phyloP scores from a whole-genome alignment of 1,284 basidiomycete species.

The Sphaerobolus stellatus region DNA sequence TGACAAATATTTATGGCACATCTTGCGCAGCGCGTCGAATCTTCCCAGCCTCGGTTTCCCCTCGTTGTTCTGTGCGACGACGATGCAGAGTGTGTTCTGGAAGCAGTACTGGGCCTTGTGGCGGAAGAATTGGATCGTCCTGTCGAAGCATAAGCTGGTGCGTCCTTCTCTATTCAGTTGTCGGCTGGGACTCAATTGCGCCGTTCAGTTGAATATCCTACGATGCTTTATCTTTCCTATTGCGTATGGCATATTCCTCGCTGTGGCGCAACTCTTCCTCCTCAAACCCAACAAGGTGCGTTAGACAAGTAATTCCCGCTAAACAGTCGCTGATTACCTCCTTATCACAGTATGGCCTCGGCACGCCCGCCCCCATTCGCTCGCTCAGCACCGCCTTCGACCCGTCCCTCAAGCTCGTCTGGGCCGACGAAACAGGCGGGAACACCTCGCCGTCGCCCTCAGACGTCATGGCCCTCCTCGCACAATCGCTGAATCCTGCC shows the following conservation, averaged over 20 bases:
- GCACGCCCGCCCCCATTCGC: constrained; percentile 51
- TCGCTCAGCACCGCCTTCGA: constrained; percentile 52
- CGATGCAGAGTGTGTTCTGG: constrained; percentile 51
- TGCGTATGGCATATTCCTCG: constrained; percentile 67
- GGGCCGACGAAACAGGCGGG: constrained; percentile 61
- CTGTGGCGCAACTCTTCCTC: constrained; percentile 60
- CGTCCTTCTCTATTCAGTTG: constrained; percentile 26
- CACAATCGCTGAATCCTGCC: constrained; percentile 43
- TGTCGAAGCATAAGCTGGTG: constrained; percentile 63
- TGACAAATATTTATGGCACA: too few relatives aligned
- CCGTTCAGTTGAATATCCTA: constrained; percentile 56
- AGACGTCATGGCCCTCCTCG: constrained; percentile 58
- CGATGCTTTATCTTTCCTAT: constrained; percentile 69
- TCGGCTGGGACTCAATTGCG: constrained; percentile 11
- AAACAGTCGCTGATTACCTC: not conserved
- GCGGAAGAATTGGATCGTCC: constrained; percentile 75
- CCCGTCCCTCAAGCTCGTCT: constrained; percentile 53
- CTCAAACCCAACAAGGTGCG: constrained; percentile 55
- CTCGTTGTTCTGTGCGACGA: too few relatives aligned
- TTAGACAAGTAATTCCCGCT: constrained; percentile 8
- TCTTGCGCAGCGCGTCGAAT: too few relatives aligned
- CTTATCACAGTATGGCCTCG: constrained; percentile 60
- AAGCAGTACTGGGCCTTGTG: constrained; percentile 63
- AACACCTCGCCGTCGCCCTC: constrained; percentile 48
- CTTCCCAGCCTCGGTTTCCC: too few relatives aligned